phyloP scores from a whole-genome alignment of 345 rosid genomes.

The Euphorbia peplus region DNA sequence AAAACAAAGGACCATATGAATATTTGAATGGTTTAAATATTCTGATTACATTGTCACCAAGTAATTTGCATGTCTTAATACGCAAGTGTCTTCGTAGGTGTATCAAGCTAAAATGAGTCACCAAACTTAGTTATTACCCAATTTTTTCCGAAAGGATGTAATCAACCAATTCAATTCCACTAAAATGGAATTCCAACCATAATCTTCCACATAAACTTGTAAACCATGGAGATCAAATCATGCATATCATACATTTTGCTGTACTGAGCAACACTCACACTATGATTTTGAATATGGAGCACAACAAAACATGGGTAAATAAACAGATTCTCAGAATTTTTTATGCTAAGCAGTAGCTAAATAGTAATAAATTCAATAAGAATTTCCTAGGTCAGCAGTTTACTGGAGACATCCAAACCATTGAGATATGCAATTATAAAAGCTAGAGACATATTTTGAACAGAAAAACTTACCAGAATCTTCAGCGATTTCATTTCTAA shows the following conservation, averaged over 20 bases:
- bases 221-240: neutral
- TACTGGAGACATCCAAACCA: neutral
- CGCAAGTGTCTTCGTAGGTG: neutral
- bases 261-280: neutral
- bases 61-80: neutral
- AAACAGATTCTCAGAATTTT: neutral
- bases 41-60: neutral
- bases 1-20: slow-evolving; percentile 5
- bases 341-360: neutral
- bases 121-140: neutral
- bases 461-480: slow-evolving; percentile 44
- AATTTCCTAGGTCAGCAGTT: neutral
- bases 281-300: neutral
- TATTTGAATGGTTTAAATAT: neutral
- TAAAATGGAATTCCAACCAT: neutral
- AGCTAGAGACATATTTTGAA: slow-evolving; percentile 3
- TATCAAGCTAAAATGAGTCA: neutral
- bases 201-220: neutral
- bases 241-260: neutral
- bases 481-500: slow-evolving; percentile 66
- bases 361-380: neutral
- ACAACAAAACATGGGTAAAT: neutral
- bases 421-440: neutral
- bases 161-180: neutral
- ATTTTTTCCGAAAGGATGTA: too few species aligned